These are phyloP conservation scores for Simmondsia chinensis DNA, from an alignment of 148 eudicot species.

Conservation along the genomic window DNA sequence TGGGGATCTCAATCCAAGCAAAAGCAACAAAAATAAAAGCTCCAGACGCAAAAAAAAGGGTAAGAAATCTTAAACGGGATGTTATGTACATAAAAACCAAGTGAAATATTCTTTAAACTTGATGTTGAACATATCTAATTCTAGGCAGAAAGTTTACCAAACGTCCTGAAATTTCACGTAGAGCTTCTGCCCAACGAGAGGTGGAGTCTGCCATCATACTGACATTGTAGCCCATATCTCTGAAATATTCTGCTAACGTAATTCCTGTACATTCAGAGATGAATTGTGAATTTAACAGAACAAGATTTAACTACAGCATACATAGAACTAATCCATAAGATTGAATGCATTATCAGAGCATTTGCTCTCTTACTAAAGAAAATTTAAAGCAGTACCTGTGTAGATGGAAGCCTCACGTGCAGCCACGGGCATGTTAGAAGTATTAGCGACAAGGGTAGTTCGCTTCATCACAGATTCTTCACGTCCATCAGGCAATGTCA, in stretches of 20 bases:
- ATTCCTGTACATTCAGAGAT: slow-evolving; percentile 44
- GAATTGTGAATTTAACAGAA: neutral
- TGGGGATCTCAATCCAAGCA: too few species aligned
- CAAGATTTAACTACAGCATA: neutral
- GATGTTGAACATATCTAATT: neutral
- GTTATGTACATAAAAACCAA: too few species aligned
- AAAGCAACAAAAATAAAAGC: too few species aligned
- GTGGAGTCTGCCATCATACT: slow-evolving; percentile 99
- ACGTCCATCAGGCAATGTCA: slow-evolving; percentile 99
- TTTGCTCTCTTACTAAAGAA: neutral
- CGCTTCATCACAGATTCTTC: slow-evolving; percentile 99
- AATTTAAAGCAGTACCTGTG: slow-evolving; percentile 42
- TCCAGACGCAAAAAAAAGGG: too few species aligned
- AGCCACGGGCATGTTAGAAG: slow-evolving; percentile 99
- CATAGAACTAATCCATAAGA: neutral
- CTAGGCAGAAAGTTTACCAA: slow-evolving; percentile 38
- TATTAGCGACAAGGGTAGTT: slow-evolving; percentile 98
- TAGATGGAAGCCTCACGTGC: slow-evolving; percentile 99
- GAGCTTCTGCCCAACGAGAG: slow-evolving; percentile 99
- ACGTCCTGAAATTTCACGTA: slow-evolving; percentile 99
- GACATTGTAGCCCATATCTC: slow-evolving; percentile 99
- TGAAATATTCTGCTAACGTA: slow-evolving; percentile 93
- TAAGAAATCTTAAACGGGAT: too few species aligned
- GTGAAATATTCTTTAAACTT: too few species aligned
- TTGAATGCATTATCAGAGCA: neutral